phyloP scores from a whole-genome alignment of 148 eudicot species.

The Amaranthus hypochondriacus region DNA sequence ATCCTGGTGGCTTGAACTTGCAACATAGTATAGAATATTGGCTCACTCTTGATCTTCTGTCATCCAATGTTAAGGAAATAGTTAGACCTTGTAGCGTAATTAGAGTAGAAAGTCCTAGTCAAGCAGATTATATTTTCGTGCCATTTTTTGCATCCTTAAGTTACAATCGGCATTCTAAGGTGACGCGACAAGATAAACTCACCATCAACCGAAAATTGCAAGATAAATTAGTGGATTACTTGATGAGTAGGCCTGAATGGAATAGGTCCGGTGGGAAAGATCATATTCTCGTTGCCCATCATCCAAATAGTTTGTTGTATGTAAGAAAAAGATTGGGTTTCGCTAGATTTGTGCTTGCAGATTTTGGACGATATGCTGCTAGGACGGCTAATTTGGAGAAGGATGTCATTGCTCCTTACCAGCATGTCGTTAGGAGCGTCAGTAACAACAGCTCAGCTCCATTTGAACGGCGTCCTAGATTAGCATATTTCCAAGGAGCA shows the following conservation, averaged over 20 bases:
- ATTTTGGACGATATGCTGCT: slow-evolving; percentile 70
- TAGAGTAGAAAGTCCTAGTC: slow-evolving; percentile 61
- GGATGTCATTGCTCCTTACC: slow-evolving; percentile 95
- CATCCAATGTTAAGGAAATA: slow-evolving; percentile 43
- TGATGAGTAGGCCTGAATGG: slow-evolving; percentile 68
- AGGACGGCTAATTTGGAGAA: slow-evolving; percentile 68
- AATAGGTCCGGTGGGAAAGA: slow-evolving; percentile 57
- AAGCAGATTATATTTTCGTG: slow-evolving; percentile 75
- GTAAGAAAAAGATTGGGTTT: slow-evolving; percentile 61
- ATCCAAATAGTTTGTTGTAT: slow-evolving; percentile 81
- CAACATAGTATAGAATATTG: slow-evolving; percentile 94
- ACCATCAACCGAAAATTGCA: slow-evolving; percentile 62
- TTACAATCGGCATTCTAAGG: slow-evolving; percentile 74
- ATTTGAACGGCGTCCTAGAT: slow-evolving; percentile 59
- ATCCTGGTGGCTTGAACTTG: slow-evolving; percentile 92
- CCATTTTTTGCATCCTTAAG: slow-evolving; percentile 92
- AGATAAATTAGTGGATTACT: slow-evolving; percentile 54
- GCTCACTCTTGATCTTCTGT: slow-evolving; percentile 95
- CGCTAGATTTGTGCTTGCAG: slow-evolving; percentile 81
- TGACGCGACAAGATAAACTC: slow-evolving; percentile 39
- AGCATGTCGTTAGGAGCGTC: slow-evolving; percentile 65
- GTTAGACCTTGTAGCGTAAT: slow-evolving; percentile 64
- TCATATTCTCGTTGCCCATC: slow-evolving; percentile 83
- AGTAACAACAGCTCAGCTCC: slow-evolving; percentile 39
- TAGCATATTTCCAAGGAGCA: slow-evolving; percentile 90